phyloP scores from a whole-genome alignment of 257 asterid genomes.

The Pogostemon cablin region DNA sequence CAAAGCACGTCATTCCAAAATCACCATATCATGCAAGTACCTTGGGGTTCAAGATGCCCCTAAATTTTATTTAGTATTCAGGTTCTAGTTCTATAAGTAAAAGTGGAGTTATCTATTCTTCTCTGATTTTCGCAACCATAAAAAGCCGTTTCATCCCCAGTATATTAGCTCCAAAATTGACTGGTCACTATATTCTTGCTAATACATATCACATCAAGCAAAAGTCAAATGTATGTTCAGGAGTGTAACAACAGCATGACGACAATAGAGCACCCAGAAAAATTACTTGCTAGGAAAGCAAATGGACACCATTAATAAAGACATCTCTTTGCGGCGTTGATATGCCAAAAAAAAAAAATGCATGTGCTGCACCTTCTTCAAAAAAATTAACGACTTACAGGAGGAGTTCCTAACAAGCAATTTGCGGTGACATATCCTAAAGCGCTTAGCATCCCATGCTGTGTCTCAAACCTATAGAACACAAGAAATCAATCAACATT shows the following conservation, averaged over 20 bases:
- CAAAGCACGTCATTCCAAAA: neutral
- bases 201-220: conserved; percentile 1
- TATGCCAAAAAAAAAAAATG: neutral
- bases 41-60: neutral
- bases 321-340: conserved; percentile 1
- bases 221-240: conserved; percentile 7
- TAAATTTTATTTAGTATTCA: neutral
- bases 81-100: conserved; percentile 27
- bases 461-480: conserved; percentile 78
- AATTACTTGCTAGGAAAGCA: conserved; percentile 20
- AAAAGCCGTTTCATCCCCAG: neutral
- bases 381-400: conserved; percentile 61
- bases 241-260: neutral
- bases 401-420: conserved; percentile 62
- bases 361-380: neutral
- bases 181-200: conserved; percentile 5
- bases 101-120: neutral
- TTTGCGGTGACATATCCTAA: conserved; percentile 90
- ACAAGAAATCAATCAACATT: conserved; percentile 27
- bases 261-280: conserved; percentile 6
- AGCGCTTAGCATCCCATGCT: conserved; percentile 80
- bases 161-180: neutral
- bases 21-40: neutral
- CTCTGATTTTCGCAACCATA: neutral
- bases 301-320: neutral